A percentile compares a stretch with the other conserved stretches of the same genome.
Conservation (phyloP, 345 rosid species). For the Turnera subulata region DNA sequence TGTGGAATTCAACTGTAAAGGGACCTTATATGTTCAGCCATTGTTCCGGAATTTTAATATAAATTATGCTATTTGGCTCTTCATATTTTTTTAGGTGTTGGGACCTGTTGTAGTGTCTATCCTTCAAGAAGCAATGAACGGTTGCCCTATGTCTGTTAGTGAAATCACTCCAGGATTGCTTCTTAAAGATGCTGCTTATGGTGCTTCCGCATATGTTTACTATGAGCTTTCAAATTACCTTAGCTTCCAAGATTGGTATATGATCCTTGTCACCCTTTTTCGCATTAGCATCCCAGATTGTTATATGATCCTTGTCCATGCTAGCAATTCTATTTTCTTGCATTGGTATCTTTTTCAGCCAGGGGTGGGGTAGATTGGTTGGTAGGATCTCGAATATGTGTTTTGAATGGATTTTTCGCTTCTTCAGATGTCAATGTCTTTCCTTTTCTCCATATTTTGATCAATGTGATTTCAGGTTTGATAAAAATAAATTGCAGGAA, state of each 20-base stretch:
- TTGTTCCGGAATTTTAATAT: background rate
- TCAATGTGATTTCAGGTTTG: too few species aligned
- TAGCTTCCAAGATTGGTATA: constrained; percentile 89
- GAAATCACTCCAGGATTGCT: constrained; percentile 84
- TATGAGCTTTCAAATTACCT: constrained; percentile 96
- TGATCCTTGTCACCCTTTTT: constrained; percentile 18
- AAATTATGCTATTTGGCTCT: constrained; percentile 17
- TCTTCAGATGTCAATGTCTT: too few species aligned
- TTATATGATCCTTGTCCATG: constrained; percentile 34
- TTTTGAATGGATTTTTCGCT: too few species aligned
- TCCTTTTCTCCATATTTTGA: too few species aligned
- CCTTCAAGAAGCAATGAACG: constrained; percentile 93
- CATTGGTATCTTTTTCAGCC: background rate
- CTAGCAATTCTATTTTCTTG: background rate
- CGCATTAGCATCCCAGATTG: constrained; percentile 93
- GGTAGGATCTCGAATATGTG: too few species aligned
- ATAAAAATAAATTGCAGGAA: too few species aligned
- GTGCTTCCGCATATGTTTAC: constrained; percentile 96
- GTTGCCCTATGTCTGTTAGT: constrained; percentile 72
- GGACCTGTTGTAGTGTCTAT: constrained; percentile 90
- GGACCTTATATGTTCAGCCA: background rate
- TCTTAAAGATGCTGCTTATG: constrained; percentile 96
- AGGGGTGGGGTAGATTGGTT: too few species aligned
- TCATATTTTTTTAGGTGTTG: constrained; percentile 53
- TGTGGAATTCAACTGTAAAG: constrained; percentile 32